Evolutionary conservation across 202 grass and related monocot species (phyloP), one percentile per base, ranked within the genome.

Genomic region (Setaria italica): DNA sequence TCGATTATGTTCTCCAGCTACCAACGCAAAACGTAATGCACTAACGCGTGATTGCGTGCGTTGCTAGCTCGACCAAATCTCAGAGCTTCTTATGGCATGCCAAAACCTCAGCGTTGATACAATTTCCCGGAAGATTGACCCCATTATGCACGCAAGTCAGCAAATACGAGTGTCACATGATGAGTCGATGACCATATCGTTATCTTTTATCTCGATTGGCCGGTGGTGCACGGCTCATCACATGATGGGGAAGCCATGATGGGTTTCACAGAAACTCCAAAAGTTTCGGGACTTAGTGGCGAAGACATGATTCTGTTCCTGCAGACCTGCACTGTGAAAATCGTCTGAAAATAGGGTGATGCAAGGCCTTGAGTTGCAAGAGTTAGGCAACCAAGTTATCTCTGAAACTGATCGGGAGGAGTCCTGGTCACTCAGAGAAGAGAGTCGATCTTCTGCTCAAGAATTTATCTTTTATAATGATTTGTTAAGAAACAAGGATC

Each of bases 191-290:
- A 15, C 13, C 7, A 35, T 32, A 74, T 9, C 20, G 70, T 39
- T 39, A 74, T 4, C 20, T 45, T 49, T 3, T 72, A 71, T 71
- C 68, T 48, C 11, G 11, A 48, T 30, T 49, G 43, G 68, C n/a
- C 4, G 42, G n/a, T 71, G n/a, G 11, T 11, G n/a, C 21, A 25
- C 3, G n/a, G 69, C 42, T 47, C 68, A 5, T 47, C 68, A 5
- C 68, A 71, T 73, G 70, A 69, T 45, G 46, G 66, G 9, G 37
- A 39, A 39, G 37, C 37, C n/a, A 72, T 72, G 13, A 33, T 72
- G 46, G 46, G 2, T 51, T 2, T 34, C 30, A 6, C 9, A 1
- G 16, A 54, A 55, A 75, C 72, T 56, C 72, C 49, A 37, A 35
- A 55, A 55, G 50, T 37, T 55, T 75, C 16, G 16, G 72, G 50